These are phyloP conservation scores for Citrus cavaleriei DNA, from an alignment of 345 rosid genomes.

Conservation along the genomic window DNA sequence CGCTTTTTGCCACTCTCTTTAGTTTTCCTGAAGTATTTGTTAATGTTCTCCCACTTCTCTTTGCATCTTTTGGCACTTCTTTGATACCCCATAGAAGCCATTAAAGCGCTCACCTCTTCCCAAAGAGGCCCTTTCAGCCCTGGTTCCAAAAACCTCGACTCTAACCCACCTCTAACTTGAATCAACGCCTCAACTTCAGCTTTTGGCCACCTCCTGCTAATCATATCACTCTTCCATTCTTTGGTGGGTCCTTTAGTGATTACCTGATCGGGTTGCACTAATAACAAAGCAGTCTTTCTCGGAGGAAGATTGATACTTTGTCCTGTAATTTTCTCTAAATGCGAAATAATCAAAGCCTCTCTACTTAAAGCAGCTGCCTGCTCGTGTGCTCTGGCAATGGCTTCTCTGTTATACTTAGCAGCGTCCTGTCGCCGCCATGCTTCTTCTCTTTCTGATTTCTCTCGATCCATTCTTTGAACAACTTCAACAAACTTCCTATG, in stretches of 20 bases:
- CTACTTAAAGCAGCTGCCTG: conserved; percentile 36
- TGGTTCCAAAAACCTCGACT: conserved; percentile 35
- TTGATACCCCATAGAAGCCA: conserved; percentile 39
- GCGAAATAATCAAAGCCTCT: conserved; percentile 33
- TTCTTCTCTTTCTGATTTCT: conserved; percentile 38
- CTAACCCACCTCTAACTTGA: conserved; percentile 28
- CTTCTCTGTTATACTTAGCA: conserved; percentile 36
- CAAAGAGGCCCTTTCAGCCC: conserved; percentile 40
- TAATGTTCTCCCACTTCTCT: conserved; percentile 53
- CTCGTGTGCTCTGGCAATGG: conserved; percentile 34
- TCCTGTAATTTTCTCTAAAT: conserved; percentile 45
- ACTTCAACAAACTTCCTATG: conserved; percentile 37
- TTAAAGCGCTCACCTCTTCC: conserved; percentile 38
- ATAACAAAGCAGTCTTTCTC: conserved; percentile 7
- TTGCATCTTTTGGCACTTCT: conserved; percentile 49
- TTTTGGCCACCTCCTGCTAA: conserved; percentile 34
- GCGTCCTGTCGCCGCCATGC: conserved; percentile 34
- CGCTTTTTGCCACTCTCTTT: conserved; percentile 30
- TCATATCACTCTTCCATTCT: conserved; percentile 12
- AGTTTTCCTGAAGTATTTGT: conserved; percentile 42
- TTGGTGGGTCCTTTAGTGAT: conserved; percentile 11
- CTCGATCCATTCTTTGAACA: conserved; percentile 38
- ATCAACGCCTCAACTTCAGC: conserved; percentile 46
- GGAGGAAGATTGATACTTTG: conserved; percentile 32
- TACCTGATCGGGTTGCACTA: conserved; percentile 13